These are phyloP conservation scores for Tolypocladium ovalisporum DNA, from an alignment of 2,329 filamentous ascomycete genomes.

Conservation along the genomic window DNA sequence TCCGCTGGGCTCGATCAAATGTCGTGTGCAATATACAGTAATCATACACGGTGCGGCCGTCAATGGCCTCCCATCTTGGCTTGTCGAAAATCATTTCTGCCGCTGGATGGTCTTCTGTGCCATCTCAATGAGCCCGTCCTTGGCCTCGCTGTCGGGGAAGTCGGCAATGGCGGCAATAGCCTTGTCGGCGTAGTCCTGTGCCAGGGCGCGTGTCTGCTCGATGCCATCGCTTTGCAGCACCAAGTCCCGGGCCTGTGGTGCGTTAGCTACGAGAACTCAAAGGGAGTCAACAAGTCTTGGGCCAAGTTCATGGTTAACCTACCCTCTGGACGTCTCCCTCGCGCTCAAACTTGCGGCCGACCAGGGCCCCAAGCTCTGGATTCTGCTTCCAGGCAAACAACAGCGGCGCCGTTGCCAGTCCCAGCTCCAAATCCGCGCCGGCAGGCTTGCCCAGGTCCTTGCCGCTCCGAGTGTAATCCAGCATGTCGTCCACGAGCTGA, in stretches of 20 bases:
- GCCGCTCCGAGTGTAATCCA: slow-evolving; percentile 85
- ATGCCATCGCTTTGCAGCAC: slow-evolving; percentile 78
- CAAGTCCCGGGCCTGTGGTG: slow-evolving; percentile 65
- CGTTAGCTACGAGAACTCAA: not conserved
- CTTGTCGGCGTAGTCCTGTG: slow-evolving; percentile 81
- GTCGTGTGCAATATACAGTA: slow-evolving; percentile 5
- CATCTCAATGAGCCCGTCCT: slow-evolving; percentile 85
- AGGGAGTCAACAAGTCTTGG: no score
- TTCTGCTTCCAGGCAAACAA: slow-evolving; percentile 93
- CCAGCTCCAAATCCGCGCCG: slow-evolving; percentile 85
- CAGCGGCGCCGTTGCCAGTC: slow-evolving; percentile 84
- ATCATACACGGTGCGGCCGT: slow-evolving; percentile 9
- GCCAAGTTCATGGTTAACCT: slow-evolving; percentile 21
- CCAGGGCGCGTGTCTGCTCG: slow-evolving; percentile 81
- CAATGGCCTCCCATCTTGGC: not conserved
- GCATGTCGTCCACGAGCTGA: slow-evolving; percentile 94
- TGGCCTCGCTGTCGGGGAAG: slow-evolving; percentile 93
- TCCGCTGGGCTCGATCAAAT: not conserved
- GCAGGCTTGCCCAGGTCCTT: slow-evolving; percentile 87
- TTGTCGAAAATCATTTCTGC: slow-evolving; percentile 57
- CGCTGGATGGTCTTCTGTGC: slow-evolving; percentile 83
- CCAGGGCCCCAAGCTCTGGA: slow-evolving; percentile 72
- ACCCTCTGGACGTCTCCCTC: slow-evolving; percentile 81
- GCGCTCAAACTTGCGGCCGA: slow-evolving; percentile 78
- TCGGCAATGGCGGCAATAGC: slow-evolving; percentile 72